These are phyloP conservation scores for Colletotrichum simmondsii DNA, from an alignment of 2,329 filamentous ascomycete genomes.

Conservation along the genomic window DNA sequence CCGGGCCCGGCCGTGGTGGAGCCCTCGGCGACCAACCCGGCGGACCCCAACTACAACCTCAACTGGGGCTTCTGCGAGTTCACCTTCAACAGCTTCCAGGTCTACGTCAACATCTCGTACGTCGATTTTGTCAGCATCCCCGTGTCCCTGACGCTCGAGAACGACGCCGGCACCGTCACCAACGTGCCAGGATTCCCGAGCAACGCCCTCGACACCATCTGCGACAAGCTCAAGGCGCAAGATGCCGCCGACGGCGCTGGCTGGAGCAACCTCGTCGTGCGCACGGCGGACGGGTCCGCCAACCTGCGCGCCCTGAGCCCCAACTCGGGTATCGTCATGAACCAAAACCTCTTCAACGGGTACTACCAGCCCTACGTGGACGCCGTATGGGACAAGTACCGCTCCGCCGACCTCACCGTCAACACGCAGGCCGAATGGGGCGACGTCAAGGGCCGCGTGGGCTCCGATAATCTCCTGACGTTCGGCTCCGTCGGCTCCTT, in stretches of 20 bases:
- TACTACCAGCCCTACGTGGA: constrained; percentile 64
- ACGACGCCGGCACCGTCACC: constrained; percentile 54
- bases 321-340: constrained; percentile 58
- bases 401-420: constrained; percentile 54
- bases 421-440: constrained; percentile 67
- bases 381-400: constrained; percentile 63
- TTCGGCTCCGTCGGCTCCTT: constrained; percentile 55
- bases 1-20: constrained; percentile 79
- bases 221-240: constrained; percentile 56
- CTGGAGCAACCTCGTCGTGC: constrained; percentile 64
- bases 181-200: constrained; percentile 60
- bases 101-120: constrained; percentile 77
- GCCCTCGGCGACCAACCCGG: constrained; percentile 75
- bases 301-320: constrained; percentile 65
- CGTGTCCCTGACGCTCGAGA: constrained; percentile 66
- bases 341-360: constrained; percentile 56
- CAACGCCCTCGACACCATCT: constrained; percentile 58
- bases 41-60: constrained; percentile 70
- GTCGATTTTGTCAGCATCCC: constrained; percentile 80
- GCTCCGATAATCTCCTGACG: constrained; percentile 46
- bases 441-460: constrained; percentile 55
- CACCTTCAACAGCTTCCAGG: constrained; percentile 69
- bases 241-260: constrained; percentile 56
- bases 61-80: constrained; percentile 78
- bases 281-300: constrained; percentile 45